phyloP scores from a whole-genome alignment of 768 basidiomycete genomes.

The Podaxis sp. region DNA sequence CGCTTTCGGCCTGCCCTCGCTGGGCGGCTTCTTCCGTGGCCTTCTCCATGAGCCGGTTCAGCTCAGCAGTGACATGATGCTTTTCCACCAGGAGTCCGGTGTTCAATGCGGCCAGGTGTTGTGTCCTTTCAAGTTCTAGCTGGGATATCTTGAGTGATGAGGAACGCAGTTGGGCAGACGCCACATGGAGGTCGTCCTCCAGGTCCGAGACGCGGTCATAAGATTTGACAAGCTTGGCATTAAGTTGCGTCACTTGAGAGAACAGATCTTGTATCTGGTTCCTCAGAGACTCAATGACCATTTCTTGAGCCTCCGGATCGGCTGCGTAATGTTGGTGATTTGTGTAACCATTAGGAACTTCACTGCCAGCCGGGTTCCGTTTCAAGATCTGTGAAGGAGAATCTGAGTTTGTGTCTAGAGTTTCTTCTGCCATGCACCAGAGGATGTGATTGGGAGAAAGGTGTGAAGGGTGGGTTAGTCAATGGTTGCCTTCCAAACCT shows the following conservation, averaged over 20 bases:
- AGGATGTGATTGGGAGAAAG: slow-evolving; percentile 1
- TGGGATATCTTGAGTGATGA: slow-evolving; percentile 67
- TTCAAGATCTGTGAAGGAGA: background rate
- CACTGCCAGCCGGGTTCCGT: background rate
- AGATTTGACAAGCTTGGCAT: slow-evolving; percentile 86
- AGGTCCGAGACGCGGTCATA: slow-evolving; percentile 92
- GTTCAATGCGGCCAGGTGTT: slow-evolving; percentile 86
- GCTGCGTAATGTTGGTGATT: slow-evolving; percentile 19
- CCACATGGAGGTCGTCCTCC: slow-evolving; percentile 81
- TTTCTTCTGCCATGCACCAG: slow-evolving; percentile 14
- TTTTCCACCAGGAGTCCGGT: slow-evolving; percentile 92
- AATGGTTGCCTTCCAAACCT: background rate
- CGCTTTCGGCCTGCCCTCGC: slow-evolving; percentile 86
- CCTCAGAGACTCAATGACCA: slow-evolving; percentile 78
- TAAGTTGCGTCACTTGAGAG: slow-evolving; percentile 86
- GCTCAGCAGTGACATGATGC: slow-evolving; percentile 83
- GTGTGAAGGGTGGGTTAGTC: background rate
- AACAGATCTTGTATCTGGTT: slow-evolving; percentile 82
- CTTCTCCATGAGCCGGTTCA: slow-evolving; percentile 89
- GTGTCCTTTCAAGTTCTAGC: slow-evolving; percentile 79
- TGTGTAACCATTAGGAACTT: slow-evolving; percentile 9
- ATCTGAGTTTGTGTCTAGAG: background rate
- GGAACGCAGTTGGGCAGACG: slow-evolving; percentile 52
- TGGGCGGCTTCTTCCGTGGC: slow-evolving; percentile 93
- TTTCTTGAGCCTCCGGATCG: slow-evolving; percentile 69